phyloP scores from a whole-genome alignment of 116 monocot species.

The Posidonia oceanica region DNA sequence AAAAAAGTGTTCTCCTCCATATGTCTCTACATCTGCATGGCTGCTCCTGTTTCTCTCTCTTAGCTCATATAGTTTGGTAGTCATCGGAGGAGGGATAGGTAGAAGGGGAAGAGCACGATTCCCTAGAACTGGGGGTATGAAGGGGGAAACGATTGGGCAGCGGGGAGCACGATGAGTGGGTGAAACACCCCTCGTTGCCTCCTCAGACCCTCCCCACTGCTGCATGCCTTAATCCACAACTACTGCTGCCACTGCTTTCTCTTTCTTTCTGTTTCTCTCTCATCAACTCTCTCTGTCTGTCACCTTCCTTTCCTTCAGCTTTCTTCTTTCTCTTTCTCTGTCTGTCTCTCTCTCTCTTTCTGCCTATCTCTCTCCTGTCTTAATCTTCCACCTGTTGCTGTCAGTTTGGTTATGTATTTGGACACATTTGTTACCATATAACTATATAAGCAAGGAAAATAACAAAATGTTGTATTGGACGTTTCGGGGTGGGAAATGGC shows the following conservation, averaged over 20 bases:
- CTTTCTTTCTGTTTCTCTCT: not conserved
- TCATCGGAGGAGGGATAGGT: not conserved
- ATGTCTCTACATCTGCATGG: too few species aligned
- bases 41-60: too few species aligned
- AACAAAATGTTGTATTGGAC: too few species aligned
- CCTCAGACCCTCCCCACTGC: not conserved
- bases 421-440: not conserved
- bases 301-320: not conserved
- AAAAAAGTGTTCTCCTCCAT: not conserved
- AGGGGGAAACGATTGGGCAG: not conserved
- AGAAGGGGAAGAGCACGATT: conserved; percentile 4
- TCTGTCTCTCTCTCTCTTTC: not conserved
- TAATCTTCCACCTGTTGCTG: conserved; percentile 5
- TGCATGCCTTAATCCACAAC: not conserved
- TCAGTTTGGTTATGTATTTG: conserved; percentile 3
- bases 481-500: too few species aligned
- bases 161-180: conserved; percentile 6
- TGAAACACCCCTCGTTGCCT: not conserved
- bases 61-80: not conserved
- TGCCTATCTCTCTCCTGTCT: not conserved
- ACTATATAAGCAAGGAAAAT: too few species aligned
- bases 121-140: conserved; percentile 3
- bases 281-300: not conserved
- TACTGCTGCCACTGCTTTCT: not conserved
- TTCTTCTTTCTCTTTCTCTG: not conserved